Evolutionary conservation across 257 asterid genomes (phyloP), one percentile per base, ranked within the genome.

Genomic region (Penstemon barbatus): DNA sequence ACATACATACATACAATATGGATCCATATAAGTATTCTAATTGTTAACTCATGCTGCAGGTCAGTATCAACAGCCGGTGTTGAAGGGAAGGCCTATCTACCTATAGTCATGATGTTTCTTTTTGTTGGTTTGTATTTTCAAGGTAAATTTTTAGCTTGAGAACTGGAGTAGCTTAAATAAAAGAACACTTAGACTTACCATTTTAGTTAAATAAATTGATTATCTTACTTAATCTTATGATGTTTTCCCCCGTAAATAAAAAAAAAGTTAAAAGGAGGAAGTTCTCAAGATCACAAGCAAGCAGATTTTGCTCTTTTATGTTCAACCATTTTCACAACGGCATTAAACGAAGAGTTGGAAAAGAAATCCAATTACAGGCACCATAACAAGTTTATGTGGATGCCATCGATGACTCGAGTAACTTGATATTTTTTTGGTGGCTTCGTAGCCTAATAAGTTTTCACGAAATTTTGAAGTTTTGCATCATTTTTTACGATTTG

Each of bases 101-200:
- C 84, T 18, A 36, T 77, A 37, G 18, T 69, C 51, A 8, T 76
- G 65, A 66, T 85, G 73, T 77, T 80, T 75, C 73, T 82, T 37
- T n/a, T 77, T 39, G 58, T 79, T 33, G 81, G 74, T 57, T 46
- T 84, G 63, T 81, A 50, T 72, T 80, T 71, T 76, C 92, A 86
- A 75, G 80, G 82, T 74, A 80, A 77, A 9, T 15, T 52, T 57
- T 65, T 75, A 58, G 76, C 71, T 68, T 89, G 82, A 86, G 76
- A 53, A 44, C 39, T 60, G 63, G 48, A 39, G 44, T 75, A 33
- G 51, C 5, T 64, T 58, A 70, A 74, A 63, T 73, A 65, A 39
- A 73, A 73, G 59, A 41, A 18, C 64, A 61, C 75, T 54, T 38
- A 44, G 59, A 65, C 33, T 25, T 25, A 25, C 33, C 33, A 25